Evolutionary conservation across 306 rosid genomes (phyloP).

Genomic region (Dryas drummondii): DNA sequence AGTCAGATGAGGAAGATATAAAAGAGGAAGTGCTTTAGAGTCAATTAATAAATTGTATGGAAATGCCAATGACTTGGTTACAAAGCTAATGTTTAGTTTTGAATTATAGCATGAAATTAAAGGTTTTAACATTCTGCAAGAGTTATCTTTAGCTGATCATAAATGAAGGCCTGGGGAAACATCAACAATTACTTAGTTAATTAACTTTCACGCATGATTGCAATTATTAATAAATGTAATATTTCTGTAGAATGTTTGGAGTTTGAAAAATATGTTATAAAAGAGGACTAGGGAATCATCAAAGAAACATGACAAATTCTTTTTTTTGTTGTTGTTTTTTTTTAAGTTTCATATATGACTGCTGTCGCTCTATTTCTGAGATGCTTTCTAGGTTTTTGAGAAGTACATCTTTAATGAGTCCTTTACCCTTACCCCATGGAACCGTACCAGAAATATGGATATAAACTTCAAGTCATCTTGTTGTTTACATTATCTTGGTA

Average conservation of each 20-base stretch:
- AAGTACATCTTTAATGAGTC: slow-evolving; percentile 10
- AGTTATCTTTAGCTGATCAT: background rate
- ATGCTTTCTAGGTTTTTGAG: slow-evolving; percentile 20
- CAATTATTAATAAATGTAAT: background rate
- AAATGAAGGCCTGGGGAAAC: slow-evolving; percentile 9
- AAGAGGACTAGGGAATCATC: background rate
- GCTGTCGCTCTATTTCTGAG: slow-evolving; percentile 8
- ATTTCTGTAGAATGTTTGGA: background rate
- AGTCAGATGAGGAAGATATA: background rate
- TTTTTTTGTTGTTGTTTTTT: background rate
- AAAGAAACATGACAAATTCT: background rate
- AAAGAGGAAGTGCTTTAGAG: background rate
- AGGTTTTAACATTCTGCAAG: background rate
- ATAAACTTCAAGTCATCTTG: slow-evolving; percentile 16
- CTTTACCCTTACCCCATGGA: background rate
- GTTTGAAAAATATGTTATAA: too few species aligned
- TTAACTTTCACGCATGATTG: too few species aligned
- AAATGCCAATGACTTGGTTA: background rate
- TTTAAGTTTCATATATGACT: slow-evolving; percentile 18
- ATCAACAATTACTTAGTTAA: background rate
- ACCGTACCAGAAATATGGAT: background rate
- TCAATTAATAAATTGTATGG: background rate
- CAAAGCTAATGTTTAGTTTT: slow-evolving; percentile 1
- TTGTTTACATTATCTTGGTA: slow-evolving; percentile 27
- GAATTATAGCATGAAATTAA: background rate